These are phyloP conservation scores for Tolypocladium endophyticum DNA, from an alignment of 2,329 filamentous ascomycete species.

Conservation along the genomic window DNA sequence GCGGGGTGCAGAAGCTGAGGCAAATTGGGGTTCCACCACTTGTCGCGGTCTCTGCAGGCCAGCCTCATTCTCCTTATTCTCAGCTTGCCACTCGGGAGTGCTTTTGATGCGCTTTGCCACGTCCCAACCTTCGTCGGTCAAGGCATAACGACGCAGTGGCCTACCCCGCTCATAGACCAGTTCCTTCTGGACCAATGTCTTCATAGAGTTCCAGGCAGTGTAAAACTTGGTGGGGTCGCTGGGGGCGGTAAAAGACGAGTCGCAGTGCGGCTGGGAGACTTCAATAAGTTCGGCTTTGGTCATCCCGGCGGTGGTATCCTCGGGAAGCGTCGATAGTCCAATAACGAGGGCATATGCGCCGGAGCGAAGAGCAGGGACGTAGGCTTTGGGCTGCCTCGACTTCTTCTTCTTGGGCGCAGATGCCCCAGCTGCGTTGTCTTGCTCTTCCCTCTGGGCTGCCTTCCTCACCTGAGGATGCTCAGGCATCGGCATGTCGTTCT, in stretches of 20 bases:
- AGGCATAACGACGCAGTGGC: slow-evolving; percentile 54
- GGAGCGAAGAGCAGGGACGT: slow-evolving; percentile 63
- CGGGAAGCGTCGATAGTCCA: slow-evolving; percentile 49
- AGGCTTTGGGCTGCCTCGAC: slow-evolving; percentile 48
- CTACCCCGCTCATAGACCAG: slow-evolving; percentile 62
- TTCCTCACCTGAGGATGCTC: slow-evolving; percentile 38
- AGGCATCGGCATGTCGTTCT: slow-evolving; percentile 60
- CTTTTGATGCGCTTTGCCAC: slow-evolving; percentile 55
- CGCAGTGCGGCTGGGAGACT: slow-evolving; percentile 59
- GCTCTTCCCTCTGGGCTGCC: slow-evolving; percentile 21
- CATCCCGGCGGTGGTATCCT: slow-evolving; percentile 42
- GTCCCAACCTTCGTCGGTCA: slow-evolving; percentile 73
- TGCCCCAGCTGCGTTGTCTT: slow-evolving; percentile 23
- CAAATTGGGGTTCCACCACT: not conserved
- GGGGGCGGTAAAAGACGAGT: slow-evolving; percentile 61
- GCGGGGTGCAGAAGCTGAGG: not conserved
- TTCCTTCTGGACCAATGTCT: slow-evolving; percentile 62
- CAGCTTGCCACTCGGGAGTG: slow-evolving; percentile 27
- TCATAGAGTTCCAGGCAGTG: slow-evolving; percentile 78
- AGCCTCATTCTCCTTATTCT: slow-evolving; percentile 7
- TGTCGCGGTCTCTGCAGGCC: not conserved
- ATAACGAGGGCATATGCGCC: slow-evolving; percentile 65
- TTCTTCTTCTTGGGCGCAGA: slow-evolving; percentile 41
- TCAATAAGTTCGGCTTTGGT: slow-evolving; percentile 60
- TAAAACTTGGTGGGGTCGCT: slow-evolving; percentile 59